These are phyloP conservation scores for Canariomyces notabilis DNA, from an alignment of 2,329 filamentous ascomycete genomes.

Conservation along the genomic window DNA sequence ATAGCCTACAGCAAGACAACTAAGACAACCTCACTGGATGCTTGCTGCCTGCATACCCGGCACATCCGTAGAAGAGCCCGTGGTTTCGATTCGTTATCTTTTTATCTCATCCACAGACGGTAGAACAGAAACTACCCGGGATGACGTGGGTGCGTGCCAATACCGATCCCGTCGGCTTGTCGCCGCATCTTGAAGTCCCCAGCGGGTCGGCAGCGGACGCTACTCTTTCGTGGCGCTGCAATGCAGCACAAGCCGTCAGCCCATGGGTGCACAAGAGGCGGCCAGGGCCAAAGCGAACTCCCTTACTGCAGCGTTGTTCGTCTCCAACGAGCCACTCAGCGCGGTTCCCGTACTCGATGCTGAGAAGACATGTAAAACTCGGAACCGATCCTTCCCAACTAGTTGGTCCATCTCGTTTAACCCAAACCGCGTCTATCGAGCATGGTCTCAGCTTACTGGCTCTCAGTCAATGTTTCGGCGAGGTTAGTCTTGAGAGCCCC, in stretches of 20 bases:
- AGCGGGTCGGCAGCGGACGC: not conserved
- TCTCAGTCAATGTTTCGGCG: not conserved
- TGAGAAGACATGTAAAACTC: constrained; percentile 6
- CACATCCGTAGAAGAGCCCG: constrained; percentile 5
- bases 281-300: not conserved
- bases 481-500: not conserved
- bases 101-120: not conserved
- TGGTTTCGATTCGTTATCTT: constrained; percentile 9
- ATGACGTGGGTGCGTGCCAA: not conserved
- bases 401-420: constrained; percentile 2
- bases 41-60: not conserved
- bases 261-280: not conserved
- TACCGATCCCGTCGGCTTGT: too few relatives aligned
- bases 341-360: not conserved
- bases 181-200: too few relatives aligned
- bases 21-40: constrained; percentile 7
- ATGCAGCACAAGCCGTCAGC: not conserved
- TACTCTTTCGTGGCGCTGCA: too few relatives aligned
- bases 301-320: not conserved
- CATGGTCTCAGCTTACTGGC: not conserved
- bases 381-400: not conserved
- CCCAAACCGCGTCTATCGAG: constrained; percentile 6
- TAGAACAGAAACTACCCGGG: not conserved
- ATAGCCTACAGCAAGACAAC: too few relatives aligned
- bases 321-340: too few relatives aligned